phyloP scores from a whole-genome alignment of 2,329 filamentous ascomycete species.

The Curvularia eragrostidis region DNA sequence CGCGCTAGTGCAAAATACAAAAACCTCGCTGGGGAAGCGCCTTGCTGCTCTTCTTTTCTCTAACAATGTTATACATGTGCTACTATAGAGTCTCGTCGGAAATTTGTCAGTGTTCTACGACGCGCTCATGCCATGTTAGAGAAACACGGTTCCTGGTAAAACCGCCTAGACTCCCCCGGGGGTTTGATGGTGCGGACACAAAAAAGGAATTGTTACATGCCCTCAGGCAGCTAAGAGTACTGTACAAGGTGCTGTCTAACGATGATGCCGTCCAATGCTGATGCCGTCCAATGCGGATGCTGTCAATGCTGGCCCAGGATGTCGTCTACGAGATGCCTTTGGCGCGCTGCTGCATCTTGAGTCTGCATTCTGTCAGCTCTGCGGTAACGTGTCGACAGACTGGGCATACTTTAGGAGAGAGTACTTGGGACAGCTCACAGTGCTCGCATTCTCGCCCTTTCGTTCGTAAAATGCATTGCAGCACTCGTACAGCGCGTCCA shows the following conservation, averaged over 20 bases:
- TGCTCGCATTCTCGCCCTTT: constrained; percentile 76
- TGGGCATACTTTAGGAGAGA: constrained; percentile 66
- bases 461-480: constrained; percentile 86
- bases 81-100: constrained; percentile 99
- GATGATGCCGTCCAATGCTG: no score
- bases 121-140: constrained; percentile 99
- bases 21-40: constrained; percentile 20
- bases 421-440: constrained; percentile 85
- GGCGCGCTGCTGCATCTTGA: constrained; percentile 83
- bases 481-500: constrained; percentile 91
- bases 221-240: not conserved
- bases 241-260: not conserved
- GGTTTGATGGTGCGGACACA: constrained; percentile 52
- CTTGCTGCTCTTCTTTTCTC: constrained; percentile 56
- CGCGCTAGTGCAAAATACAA: constrained; percentile 30
- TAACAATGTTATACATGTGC: constrained; percentile 77
- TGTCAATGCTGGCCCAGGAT: not conserved
- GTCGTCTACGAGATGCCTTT: constrained; percentile 41
- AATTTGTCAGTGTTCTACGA: constrained; percentile 90
- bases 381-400: not conserved
- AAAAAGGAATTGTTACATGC: constrained; percentile 52
- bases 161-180: constrained; percentile 58
- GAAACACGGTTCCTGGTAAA: constrained; percentile 65
- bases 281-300: no score
- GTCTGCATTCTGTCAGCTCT: constrained; percentile 42